Base-by-base conservation (phyloP, 2,329 filamentous ascomycete genomes). In the Epichloe typhina region DNA sequence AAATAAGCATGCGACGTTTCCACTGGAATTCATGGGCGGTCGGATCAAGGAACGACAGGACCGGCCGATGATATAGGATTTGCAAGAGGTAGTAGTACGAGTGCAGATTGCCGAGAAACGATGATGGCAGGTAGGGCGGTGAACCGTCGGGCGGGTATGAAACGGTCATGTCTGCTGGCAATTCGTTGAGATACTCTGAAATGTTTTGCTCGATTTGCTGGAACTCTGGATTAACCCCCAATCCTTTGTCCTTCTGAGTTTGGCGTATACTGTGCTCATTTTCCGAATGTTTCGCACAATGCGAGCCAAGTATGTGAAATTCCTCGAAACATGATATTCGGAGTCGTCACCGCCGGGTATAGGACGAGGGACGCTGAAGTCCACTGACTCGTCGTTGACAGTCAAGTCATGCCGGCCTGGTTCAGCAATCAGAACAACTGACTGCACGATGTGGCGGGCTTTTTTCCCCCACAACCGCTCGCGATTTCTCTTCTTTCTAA, bases 211-310 rank as follows among this genome's bases (percentile, higher is more conserved):
- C 91, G 56, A 93, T 79, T 56, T 83, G 80, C 33, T 87, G 80
- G 57, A 95, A 90, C 54, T 86, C 81, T 4, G 90, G 87, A 62
- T 95, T 87, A 45, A 88, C 75, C 84, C 88, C 90, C 90, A 96
- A 53, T 94, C 88, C 63, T 84, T 83, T 62, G 82, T 84, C 61
- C 82, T 83, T 62, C 83, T 86, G 49, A 93, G 73, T 55, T 78
- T 82, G 46, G 80, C 76, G 61, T 91, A 94, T 5, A 85, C 75
- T 44, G 81, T 76, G 57, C 85, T 88, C 68, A 94, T 88, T 40
- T 79, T 76, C 54, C 86, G 79, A 49, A 96, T 83, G 57, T 88
- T 88, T 53, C 82, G 80, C 38, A 90, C 83, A 41, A 89, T 77
- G 45, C 85, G 82, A 19, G 86, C 77, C 59, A 95, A 82, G 63